Base-by-base conservation (phyloP, 257 asterid species). In the Ilex asprella region DNA sequence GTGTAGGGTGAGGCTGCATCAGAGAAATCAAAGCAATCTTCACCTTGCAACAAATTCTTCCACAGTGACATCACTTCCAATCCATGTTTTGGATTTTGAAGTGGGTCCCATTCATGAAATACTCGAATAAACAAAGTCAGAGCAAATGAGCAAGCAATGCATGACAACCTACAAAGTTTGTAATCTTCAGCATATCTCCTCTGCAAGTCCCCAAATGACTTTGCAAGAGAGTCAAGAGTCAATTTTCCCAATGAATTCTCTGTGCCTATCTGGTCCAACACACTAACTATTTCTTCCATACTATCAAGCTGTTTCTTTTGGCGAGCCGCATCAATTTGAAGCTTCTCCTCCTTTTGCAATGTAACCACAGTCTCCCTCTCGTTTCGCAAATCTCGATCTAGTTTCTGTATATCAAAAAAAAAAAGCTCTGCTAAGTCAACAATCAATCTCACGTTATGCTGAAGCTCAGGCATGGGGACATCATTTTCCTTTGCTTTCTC, bases 21-120 rank as follows among this genome's bases (percentile, higher is more conserved):
- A 39, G 90, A 79, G 61, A 82, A 60, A 49, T 49, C 70, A 56
- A 58, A 65, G 30, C 72, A 63, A 41, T 88, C 83, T 60, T 73
- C 77, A 11, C 82, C 91, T 78, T 80, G 85, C 65, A 88, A 73
- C 70, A 91, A 75, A 56, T 69, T 76, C 78, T 82, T 88, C 98
- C 98, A 91, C 64, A 49, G 58, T 15, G 85, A 78, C 16, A 86
- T 81, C 65, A 81, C 67, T 72, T 84, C 95, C 5, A 71, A 67
- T 29, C 95, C 92, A 73, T 91, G 94, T 12, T 77, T 83, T 16
- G 98, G 97, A 74, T 85, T 84, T 76, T 86, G 95, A 71, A 91
- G 95, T 49, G 95, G 97, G 63, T 88, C 83, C 98, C 97, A 91
- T 2, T 95, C 95, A 77, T 86, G 95, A 78, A 92, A 92, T 64